Evolutionary conservation across 257 asterid species (phyloP).

Genomic region (Schizonepeta tenuifolia): DNA sequence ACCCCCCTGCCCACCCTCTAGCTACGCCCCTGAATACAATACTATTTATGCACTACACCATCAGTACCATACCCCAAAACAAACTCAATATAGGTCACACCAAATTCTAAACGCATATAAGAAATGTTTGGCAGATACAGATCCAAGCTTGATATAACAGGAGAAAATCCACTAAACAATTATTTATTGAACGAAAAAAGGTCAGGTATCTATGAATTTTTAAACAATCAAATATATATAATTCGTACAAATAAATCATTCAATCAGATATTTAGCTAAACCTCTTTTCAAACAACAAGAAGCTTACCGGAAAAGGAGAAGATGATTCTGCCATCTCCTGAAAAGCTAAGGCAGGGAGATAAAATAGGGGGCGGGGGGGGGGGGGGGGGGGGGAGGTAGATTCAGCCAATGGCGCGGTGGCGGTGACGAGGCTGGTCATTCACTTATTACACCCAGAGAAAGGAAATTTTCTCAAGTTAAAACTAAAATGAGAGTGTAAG

Average conservation of each 20-base stretch:
- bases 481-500: conserved; percentile 12
- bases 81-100: background rate
- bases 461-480: background rate
- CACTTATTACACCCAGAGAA: too few relatives aligned
- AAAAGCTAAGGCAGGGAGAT: background rate
- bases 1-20: too few relatives aligned
- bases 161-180: background rate
- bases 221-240: background rate
- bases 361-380: background rate
- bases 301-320: conserved; percentile 10
- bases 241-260: background rate
- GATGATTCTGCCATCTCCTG: background rate
- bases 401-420: background rate
- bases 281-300: conserved; percentile 7
- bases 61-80: conserved; percentile 6
- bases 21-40: too few relatives aligned
- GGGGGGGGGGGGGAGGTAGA: too few relatives aligned
- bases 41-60: background rate
- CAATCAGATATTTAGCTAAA: conserved; percentile 11
- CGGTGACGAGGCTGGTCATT: background rate
- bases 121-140: background rate
- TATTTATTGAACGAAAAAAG: background rate
- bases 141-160: background rate
- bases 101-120: too few relatives aligned
- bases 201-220: too few relatives aligned